These are phyloP conservation scores for Vaccinium macrocarpon DNA, from an alignment of 148 eudicot species.

Conservation along the genomic window DNA sequence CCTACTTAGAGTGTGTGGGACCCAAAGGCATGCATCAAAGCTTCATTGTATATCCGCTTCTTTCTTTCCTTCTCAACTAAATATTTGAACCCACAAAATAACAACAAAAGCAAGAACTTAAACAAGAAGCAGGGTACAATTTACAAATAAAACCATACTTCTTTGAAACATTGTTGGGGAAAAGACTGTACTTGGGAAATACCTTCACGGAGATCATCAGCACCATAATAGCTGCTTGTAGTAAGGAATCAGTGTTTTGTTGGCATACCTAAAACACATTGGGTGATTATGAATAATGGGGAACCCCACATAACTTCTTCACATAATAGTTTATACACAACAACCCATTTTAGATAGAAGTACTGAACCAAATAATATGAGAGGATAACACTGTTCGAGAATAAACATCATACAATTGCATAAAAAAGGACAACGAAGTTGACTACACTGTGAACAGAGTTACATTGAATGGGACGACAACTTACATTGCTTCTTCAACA, in stretches of 20 bases:
- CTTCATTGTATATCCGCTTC: neutral
- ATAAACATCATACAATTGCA: neutral
- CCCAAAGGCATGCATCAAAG: neutral
- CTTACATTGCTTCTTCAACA: neutral
- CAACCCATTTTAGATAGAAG: neutral
- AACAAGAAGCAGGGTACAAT: neutral
- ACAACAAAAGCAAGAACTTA: neutral
- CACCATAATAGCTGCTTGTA: slow-evolving; percentile 55
- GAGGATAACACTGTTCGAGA: no score
- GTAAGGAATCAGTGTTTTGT: slow-evolving; percentile 23
- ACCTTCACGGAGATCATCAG: slow-evolving; percentile 65
- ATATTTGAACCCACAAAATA: neutral
- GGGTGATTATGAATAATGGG: slow-evolving; percentile 2
- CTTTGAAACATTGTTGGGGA: neutral
- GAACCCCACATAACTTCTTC: neutral
- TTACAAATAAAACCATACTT: neutral
- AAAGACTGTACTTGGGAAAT: neutral
- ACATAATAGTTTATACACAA: neutral
- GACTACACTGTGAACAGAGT: neutral
- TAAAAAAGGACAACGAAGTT: neutral
- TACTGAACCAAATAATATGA: neutral
- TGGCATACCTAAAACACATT: slow-evolving; percentile 39
- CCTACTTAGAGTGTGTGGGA: neutral
- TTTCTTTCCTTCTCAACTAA: neutral
- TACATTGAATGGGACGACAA: neutral